These are phyloP conservation scores for Pascua sp. DNA, from an alignment of 1,284 basidiomycete genomes.

Conservation along the genomic window DNA sequence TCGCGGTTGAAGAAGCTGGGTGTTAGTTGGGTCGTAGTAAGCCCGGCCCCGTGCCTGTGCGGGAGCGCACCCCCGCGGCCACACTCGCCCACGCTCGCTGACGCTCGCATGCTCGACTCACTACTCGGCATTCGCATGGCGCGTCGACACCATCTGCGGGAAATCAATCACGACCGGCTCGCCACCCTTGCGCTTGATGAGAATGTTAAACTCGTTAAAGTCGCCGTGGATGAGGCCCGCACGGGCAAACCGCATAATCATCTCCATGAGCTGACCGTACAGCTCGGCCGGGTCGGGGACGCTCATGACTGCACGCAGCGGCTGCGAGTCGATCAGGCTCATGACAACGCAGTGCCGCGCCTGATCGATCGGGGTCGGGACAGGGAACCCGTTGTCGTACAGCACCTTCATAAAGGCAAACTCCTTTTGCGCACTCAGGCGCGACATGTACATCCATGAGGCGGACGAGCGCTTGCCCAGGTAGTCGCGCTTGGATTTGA, in stretches of 20 bases:
- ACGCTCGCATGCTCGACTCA: conserved; percentile 49
- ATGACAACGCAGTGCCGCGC: conserved; percentile 92
- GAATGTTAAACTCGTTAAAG: conserved; percentile 99
- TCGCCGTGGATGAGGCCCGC: conserved; percentile 96
- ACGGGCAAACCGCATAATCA: conserved; percentile 89
- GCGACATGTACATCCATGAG: conserved; percentile 99
- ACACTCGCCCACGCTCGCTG: too few relatives aligned
- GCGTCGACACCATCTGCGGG: conserved; percentile 98
- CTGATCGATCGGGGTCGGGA: conserved; percentile 90
- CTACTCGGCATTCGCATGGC: conserved; percentile 96
- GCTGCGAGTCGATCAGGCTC: conserved; percentile 92
- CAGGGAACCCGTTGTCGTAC: conserved; percentile 89
- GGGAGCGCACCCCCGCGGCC: neutral
- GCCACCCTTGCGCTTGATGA: conserved; percentile 68
- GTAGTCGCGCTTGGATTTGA: conserved; percentile 97
- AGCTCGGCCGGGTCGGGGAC: conserved; percentile 81
- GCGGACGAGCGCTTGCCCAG: conserved; percentile 91
- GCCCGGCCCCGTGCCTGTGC: neutral
- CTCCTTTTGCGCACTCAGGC: conserved; percentile 92
- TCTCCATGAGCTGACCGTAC: conserved; percentile 89
- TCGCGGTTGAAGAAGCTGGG: conserved; percentile 96
- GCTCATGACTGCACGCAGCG: conserved; percentile 87
- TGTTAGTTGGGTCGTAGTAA: neutral
- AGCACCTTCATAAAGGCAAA: conserved; percentile 98
- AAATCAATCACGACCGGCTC: conserved; percentile 96